Base-by-base conservation (phyloP, 371 early-diverging fungal species). In the Haplosporangium sp. region DNA sequence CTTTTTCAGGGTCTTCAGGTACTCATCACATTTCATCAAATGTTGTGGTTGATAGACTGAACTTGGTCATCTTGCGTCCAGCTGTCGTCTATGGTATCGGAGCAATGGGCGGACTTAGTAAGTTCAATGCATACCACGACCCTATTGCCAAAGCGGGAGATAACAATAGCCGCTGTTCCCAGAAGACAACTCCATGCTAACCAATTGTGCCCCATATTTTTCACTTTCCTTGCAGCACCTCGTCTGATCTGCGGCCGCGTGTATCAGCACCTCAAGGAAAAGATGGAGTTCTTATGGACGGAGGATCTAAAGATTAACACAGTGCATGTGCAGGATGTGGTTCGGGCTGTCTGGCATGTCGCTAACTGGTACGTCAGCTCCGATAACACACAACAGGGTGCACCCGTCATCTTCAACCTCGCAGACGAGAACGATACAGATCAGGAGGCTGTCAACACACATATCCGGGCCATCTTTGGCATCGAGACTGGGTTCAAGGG, bases 211-310 rank as follows among this genome's bases (percentile, higher is more conserved):
- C n/a, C 7, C 58, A 40, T 18, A 18, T 54, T 53, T n/a, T 53
- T n/a, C 54, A 4, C 1, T 2, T 70, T 59, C 72, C 69, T 12
- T 62, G 74, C 43, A 83, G 96, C 95, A 21, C 96, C 97, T 41
- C 93, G 96, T 52, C 82, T 98, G 63, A 95, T 96, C 57, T 91
- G 94, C 52, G 97, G 94, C 42, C 92, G 93, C 43, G 92, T 98
- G n/a, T 96, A 96, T 81, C 83, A 93, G 63, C 87, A 92, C 23
- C 73, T 92, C 20, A 83, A 89, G 42, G 93, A 94, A 69, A 91
- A 93, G 73, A 95, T 98, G 97, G 94, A 93, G 52, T 84, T 95
- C 20, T 84, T 97, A 52, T 97, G 97, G 97, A 93, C 93, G 13
- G 93, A 93, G 60, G 95, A 94, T 63, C 82, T 96, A 51, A 92